A percentile compares a stretch with the other conserved stretches of the same genome.
Evolutionary conservation across 2,329 filamentous ascomycete genomes (phyloP).

Genomic region (Verticillium nubilum): DNA sequence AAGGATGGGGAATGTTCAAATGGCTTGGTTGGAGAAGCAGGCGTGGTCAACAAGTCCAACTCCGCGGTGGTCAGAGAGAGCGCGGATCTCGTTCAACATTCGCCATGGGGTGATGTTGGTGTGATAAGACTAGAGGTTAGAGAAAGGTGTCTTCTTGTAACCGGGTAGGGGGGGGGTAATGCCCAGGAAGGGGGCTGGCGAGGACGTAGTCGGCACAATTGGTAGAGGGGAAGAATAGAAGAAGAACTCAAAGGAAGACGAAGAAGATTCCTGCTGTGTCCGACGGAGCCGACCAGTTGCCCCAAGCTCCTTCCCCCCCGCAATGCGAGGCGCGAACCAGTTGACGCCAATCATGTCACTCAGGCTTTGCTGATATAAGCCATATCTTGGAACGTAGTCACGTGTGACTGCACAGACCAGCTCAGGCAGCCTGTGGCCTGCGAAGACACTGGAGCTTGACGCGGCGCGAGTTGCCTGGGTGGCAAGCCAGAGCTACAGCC

Average conservation of each 20-base stretch:
- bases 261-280: neutral
- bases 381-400: neutral
- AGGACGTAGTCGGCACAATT: neutral
- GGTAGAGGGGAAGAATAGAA: neutral
- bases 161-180: neutral
- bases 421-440: neutral
- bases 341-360: neutral
- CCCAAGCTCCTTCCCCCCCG: neutral
- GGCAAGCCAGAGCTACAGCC: conserved; percentile 8
- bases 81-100: neutral
- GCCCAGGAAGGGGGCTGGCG: neutral
- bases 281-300: neutral
- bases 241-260: neutral
- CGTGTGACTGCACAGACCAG: neutral
- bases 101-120: neutral
- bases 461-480: conserved; percentile 16
- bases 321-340: neutral
- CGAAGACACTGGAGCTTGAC: conserved; percentile 11
- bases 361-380: no score
- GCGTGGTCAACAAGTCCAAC: neutral
- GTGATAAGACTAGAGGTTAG: neutral
- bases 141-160: neutral
- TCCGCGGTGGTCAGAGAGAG: neutral
- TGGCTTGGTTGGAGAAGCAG: neutral
- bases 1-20: neutral